A percentile compares a stretch with the other conserved stretches of the same genome.
These are phyloP conservation scores for Hondaea fermentalgiana DNA, from an alignment of 108 stramenopile species.

Conservation along the genomic window DNA sequence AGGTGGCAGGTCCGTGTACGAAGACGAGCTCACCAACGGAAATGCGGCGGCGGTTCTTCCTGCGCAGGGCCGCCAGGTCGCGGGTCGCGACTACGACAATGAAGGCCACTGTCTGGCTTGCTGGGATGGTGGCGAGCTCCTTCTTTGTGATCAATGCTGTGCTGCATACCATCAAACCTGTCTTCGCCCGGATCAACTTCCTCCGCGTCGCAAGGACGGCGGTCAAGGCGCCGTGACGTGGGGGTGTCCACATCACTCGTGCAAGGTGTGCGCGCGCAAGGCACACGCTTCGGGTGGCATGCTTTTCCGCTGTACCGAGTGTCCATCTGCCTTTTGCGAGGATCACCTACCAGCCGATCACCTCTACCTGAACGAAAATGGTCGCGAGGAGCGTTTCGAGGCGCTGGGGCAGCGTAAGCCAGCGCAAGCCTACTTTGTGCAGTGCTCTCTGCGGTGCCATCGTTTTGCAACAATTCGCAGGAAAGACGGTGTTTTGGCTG, in stretches of 20 bases:
- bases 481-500: neutral
- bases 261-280: neutral
- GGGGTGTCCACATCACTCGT: neutral
- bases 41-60: neutral
- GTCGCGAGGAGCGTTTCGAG: neutral
- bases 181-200: slow-evolving; percentile 23
- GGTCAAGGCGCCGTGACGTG: neutral
- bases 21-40: neutral
- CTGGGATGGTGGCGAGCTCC: slow-evolving; percentile 63
- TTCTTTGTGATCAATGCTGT: slow-evolving; percentile 67
- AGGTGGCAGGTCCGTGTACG: neutral
- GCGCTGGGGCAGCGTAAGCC: neutral
- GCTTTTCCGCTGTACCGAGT: neutral
- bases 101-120: slow-evolving; percentile 59
- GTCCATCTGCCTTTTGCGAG: neutral
- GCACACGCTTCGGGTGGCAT: neutral
- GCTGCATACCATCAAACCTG: slow-evolving; percentile 63
- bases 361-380: neutral
- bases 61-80: slow-evolving; percentile 5
- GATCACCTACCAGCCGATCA: neutral
- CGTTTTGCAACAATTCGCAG: neutral
- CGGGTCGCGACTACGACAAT: slow-evolving; percentile 32
- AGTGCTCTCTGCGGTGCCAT: neutral
- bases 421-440: neutral
- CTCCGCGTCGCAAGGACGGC: neutral